Evolutionary conservation across 345 rosid genomes (phyloP).

Genomic region (Corchorus capsularis): DNA sequence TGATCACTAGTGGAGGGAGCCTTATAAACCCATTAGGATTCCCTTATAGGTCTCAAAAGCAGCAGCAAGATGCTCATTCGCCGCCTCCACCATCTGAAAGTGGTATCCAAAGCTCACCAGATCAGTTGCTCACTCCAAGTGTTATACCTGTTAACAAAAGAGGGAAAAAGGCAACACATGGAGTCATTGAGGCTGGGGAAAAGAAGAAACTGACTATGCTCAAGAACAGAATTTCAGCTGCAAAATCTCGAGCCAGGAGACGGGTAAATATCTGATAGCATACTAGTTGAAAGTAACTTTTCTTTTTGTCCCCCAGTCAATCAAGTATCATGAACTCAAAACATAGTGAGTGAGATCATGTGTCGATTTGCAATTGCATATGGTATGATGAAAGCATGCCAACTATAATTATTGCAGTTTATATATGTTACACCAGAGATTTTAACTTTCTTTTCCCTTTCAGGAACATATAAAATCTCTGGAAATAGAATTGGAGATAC

Average conservation of each 20-base stretch:
- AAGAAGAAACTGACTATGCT: constrained; percentile 13
- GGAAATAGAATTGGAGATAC: neutral
- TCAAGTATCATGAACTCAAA: neutral
- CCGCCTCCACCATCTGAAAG: neutral
- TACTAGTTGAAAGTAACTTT: neutral
- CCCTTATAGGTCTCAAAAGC: neutral
- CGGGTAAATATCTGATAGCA: neutral
- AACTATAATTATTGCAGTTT: neutral
- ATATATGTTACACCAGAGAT: neutral
- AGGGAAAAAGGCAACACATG: neutral
- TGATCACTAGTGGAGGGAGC: neutral
- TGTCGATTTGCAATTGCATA: neutral
- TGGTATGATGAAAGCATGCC: neutral
- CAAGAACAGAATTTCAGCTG: constrained; percentile 11
- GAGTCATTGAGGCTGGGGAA: neutral
- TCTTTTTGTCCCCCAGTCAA: neutral
- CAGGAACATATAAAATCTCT: neutral
- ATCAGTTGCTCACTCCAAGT: too few relatives aligned
- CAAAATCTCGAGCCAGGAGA: constrained; percentile 7
- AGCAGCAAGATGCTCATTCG: neutral
- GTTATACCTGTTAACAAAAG: neutral
- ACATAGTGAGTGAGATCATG: neutral
- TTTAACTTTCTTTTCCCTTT: neutral
- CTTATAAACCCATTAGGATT: constrained; percentile 9
- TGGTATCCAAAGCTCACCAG: constrained; percentile 1